Percentiles rank a stretch among this genome's conserved stretches.
Evolutionary conservation across 164 flowering plant genomes (phyloP).

Genomic region (Houttuynia cordata): DNA sequence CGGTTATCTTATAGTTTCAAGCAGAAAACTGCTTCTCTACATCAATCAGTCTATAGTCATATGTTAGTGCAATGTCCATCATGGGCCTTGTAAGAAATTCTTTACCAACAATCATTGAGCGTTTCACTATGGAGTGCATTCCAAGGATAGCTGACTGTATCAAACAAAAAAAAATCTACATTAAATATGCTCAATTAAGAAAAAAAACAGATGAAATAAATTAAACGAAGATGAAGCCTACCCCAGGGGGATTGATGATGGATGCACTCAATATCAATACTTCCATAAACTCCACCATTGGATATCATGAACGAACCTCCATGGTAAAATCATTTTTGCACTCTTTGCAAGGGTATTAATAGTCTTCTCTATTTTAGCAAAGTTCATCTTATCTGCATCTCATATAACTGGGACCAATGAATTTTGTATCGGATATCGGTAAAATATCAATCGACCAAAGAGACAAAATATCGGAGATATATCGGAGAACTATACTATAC

Average conservation of each 20-base stretch:
- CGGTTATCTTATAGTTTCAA: no score
- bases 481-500: no score
- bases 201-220: background rate
- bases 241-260: constrained; percentile 98
- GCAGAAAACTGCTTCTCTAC: constrained; percentile 97
- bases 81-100: constrained; percentile 76
- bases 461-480: no score
- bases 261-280: constrained; percentile 95
- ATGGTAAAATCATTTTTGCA: constrained; percentile 66
- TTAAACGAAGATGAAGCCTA: constrained; percentile 9
- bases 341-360: constrained; percentile 82
- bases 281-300: constrained; percentile 97
- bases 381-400: constrained; percentile 71
- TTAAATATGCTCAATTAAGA: no score
- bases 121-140: constrained; percentile 89
- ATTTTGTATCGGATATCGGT: no score
- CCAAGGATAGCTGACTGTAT: constrained; percentile 91
- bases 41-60: constrained; percentile 89
- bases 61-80: constrained; percentile 95
- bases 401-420: constrained; percentile 96
- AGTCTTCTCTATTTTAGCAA: constrained; percentile 86
- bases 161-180: no score
- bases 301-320: constrained; percentile 97
- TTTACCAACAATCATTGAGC: constrained; percentile 93
- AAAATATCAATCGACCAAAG: no score